Evolutionary conservation across 805 yeast genomes (phyloP).

Genomic region (Saccharomycopsis sp.): DNA sequence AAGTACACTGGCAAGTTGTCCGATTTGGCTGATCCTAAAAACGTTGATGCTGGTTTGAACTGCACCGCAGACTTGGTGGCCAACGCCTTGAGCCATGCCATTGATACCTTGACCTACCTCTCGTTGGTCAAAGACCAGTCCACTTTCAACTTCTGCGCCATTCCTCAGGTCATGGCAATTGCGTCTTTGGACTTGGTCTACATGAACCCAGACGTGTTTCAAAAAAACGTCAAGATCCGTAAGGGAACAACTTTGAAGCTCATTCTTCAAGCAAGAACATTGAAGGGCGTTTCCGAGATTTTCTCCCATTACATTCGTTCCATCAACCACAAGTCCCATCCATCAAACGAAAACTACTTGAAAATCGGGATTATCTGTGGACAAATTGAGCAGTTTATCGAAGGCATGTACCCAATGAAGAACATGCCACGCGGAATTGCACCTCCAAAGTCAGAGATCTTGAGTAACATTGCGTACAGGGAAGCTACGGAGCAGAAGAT

Average conservation of each 20-base stretch:
- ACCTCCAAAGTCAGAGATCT: conserved; percentile 31
- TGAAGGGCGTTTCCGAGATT: conserved; percentile 65
- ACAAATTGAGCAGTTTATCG: conserved; percentile 81
- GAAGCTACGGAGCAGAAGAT: conserved; percentile 29
- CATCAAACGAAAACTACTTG: conserved; percentile 79
- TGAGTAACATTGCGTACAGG: conserved; percentile 36
- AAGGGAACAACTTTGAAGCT: conserved; percentile 78
- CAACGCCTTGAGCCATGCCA: conserved; percentile 69
- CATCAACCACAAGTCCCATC: conserved; percentile 72
- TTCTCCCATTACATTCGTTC: conserved; percentile 65
- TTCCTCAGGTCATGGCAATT: conserved; percentile 98
- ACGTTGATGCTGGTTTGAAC: conserved; percentile 46
- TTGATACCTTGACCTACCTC: conserved; percentile 67
- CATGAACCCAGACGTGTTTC: conserved; percentile 67
- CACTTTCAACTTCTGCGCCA: conserved; percentile 84
- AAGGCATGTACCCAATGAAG: conserved; percentile 54
- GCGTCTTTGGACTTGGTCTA: conserved; percentile 85
- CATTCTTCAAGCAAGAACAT: conserved; percentile 63
- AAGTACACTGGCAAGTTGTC: conserved; percentile 59
- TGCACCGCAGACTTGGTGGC: conserved; percentile 78
- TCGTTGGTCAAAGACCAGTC: conserved; percentile 73
- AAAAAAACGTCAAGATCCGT: conserved; percentile 73
- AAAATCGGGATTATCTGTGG: conserved; percentile 79
- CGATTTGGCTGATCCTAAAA: conserved; percentile 46
- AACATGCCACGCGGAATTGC: conserved; percentile 38